Base-by-base conservation (phyloP, 2,329 filamentous ascomycete species). In the Cercospora brassicicola region DNA sequence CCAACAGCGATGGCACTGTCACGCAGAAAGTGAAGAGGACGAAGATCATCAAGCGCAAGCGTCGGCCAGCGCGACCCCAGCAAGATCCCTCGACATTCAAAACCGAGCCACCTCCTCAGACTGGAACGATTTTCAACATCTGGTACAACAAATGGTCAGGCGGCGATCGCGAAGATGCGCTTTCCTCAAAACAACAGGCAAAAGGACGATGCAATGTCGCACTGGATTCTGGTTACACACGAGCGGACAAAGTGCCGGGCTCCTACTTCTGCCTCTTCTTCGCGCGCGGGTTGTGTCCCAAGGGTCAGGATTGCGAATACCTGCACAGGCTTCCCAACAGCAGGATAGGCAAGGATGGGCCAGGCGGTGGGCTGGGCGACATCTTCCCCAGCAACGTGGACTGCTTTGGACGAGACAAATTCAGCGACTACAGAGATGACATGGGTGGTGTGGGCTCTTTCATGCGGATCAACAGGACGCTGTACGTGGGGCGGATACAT, bases 111-210 rank as follows among this genome's bases (percentile, higher is more conserved):
- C 93, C 94, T 15, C 91, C 92, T 1, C 94, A 98, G 76, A 98
- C 94, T 0, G 95, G 95, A 63, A 96, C 92, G 0, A 93, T 94
- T 67, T 99, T 95, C 86, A 99, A 99, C 81, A 96, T 96, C 76
- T 97, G 94, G 94, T 97, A 97, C 82, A 97, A 97, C 83, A 98
- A 97, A 81, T 98, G 94, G 94, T 91, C 90, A 0, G 95, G 95
- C 73, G 95, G 95, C 76, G 95, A 99, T 81, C 88, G 93, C 69
- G 94, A 98, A 78, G 93, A 96, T 83, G 93, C 94, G 74, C 93
- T 94, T 76, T 86, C 93, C 3, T 92, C 91, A 39, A 90, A 97
- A 77, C 91, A 90, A 23, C 87, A 90, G 13, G 94, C 95, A 3
- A 89, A 91, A 72, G 91, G 90, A 2, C 91, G 96, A 65, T 98